Evolutionary conservation across 129 eudicot species (phyloP), one percentile per base, ranked within the genome.

Genomic region (Rutidosis leptorrhynchoides): DNA sequence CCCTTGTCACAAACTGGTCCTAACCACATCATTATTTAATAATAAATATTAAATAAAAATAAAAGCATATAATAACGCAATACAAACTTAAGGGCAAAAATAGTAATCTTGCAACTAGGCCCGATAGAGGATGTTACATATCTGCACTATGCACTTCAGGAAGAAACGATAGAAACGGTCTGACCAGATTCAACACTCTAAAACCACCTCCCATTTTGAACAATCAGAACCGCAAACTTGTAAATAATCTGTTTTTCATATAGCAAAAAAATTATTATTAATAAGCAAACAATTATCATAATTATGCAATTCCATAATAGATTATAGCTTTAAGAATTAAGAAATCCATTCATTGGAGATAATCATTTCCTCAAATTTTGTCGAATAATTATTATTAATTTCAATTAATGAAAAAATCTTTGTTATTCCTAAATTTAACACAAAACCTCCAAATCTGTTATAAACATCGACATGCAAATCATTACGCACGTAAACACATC

Each of bases 101-200:
- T n/a, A n/a, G n/a, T n/a, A n/a, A n/a, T n/a, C n/a, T n/a, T n/a
- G n/a, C n/a, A n/a, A n/a, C n/a, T n/a, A n/a, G n/a, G n/a, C n/a
- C n/a, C n/a, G n/a, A n/a, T n/a, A n/a, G n/a, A n/a, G n/a, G n/a
- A n/a, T n/a, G n/a, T n/a, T n/a, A n/a, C n/a, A n/a, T 81, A 45
- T 91, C 98, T 32, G 98, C 96, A 62, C 83, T 87, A 68, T 87
- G 94, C 61, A 91, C 98, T 78, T 91, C 98, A 0, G 98, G 98
- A 58, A 91, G 79, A 62, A 91, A 87, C 6, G 98, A 79, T 30
- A 91, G 90, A 64, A 91, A 91, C 0, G 97, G 96, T 20, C 95
- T 83, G 49, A 91, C 97, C 77, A 91, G 71, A 79, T 91, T 96
- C 53, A 91, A 83, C 62, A 91, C 96, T 62, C 97, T 76, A 71